phyloP scores from a whole-genome alignment of 2,329 filamentous ascomycete species.

The Atkinsonella texensis region DNA sequence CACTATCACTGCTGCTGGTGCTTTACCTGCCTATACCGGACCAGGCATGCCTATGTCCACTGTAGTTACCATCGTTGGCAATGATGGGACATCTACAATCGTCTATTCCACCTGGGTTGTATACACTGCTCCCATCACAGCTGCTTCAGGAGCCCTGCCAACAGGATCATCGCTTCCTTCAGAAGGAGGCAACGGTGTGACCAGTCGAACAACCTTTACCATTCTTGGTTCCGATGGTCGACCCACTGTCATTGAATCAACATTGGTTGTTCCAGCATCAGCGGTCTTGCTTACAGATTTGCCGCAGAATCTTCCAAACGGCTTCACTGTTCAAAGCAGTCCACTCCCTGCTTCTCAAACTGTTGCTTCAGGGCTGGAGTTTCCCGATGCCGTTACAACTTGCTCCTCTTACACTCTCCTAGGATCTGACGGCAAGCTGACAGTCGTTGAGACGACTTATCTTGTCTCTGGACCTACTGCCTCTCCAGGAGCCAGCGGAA shows the following conservation, averaged over 20 bases:
- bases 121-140: conserved; percentile 3
- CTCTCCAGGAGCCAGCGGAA: conserved; percentile 3
- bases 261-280: conserved; percentile 16
- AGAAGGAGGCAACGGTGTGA: conserved; percentile 6
- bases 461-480: conserved; percentile 10
- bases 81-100: conserved; percentile 7
- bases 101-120: conserved; percentile 7
- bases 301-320: conserved; percentile 7
- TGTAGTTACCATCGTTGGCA: conserved; percentile 5
- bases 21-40: conserved; percentile 3
- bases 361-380: conserved; percentile 7
- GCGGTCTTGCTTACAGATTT: conserved; percentile 6
- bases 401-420: conserved; percentile 18
- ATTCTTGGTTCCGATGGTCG: conserved; percentile 21
- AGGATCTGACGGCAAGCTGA: conserved; percentile 17
- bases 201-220: conserved; percentile 13
- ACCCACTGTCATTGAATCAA: conserved; percentile 23
- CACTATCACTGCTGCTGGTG: conserved; percentile 5
- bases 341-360: conserved; percentile 3
- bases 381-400: conserved; percentile 11
- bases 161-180: neutral
- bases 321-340: conserved; percentile 4
- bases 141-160: conserved; percentile 3
- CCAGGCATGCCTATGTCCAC: conserved; percentile 4
- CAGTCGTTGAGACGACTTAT: conserved; percentile 17